Evolutionary conservation across 441 rosid species (phyloP).

Genomic region (Codiaeum variegatum): DNA sequence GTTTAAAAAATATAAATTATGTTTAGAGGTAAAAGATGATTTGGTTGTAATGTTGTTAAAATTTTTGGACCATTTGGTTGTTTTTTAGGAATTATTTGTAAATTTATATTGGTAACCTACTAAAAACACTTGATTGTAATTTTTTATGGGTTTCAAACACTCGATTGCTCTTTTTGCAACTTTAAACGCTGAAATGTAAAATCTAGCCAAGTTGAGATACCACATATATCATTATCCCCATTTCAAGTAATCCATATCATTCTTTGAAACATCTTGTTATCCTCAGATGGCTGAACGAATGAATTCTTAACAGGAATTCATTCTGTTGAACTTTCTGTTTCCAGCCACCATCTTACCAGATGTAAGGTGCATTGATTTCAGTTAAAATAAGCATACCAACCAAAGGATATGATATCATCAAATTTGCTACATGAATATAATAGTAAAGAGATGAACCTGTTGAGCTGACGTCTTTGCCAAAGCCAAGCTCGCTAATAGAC

Average conservation of each 20-base stretch:
- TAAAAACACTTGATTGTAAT: too few species aligned
- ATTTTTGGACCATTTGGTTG: too few species aligned
- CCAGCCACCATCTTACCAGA: not conserved
- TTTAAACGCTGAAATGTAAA: too few species aligned
- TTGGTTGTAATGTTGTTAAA: too few species aligned
- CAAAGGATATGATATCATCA: constrained; percentile 9
- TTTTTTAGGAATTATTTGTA: too few species aligned
- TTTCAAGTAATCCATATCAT: not conserved
- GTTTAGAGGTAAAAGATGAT: too few species aligned
- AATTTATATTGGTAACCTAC: too few species aligned
- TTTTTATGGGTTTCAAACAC: too few species aligned
- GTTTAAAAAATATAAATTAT: too few species aligned
- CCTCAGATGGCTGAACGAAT: not conserved
- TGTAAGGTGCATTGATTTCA: not conserved
- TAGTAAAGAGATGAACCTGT: constrained; percentile 52
- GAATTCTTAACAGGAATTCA: not conserved
- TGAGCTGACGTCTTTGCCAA: constrained; percentile 76
- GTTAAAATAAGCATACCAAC: not conserved
- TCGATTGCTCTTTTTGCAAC: too few species aligned
- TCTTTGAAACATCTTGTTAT: not conserved
- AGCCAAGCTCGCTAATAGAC: constrained; percentile 94
- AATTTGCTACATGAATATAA: constrained; percentile 2
- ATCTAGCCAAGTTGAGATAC: too few species aligned
- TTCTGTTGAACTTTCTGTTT: not conserved
- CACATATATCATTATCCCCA: too few species aligned